phyloP scores from a whole-genome alignment of 768 basidiomycete species.

The Russula ochroleuca region DNA sequence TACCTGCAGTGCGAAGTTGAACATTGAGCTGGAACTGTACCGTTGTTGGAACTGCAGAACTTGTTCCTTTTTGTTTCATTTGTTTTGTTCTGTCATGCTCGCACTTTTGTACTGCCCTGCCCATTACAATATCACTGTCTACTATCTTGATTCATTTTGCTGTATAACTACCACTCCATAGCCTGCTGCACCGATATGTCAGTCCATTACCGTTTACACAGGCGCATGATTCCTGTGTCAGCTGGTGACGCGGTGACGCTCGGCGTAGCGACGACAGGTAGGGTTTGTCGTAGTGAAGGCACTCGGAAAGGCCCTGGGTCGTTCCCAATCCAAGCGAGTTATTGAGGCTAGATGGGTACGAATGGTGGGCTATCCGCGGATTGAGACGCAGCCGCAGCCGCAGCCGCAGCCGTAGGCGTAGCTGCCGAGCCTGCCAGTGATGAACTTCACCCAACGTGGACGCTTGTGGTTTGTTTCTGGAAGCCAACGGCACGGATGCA shows the following conservation, averaged over 20 bases:
- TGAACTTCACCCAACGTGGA: too few species aligned
- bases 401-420: not conserved
- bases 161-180: constrained; percentile 2
- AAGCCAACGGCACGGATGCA: too few species aligned
- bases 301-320: too few species aligned
- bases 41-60: not conserved
- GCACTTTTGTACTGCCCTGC: not conserved
- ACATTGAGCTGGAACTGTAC: not conserved
- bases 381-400: not conserved
- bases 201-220: constrained; percentile 3
- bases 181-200: not conserved
- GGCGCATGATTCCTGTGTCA: too few species aligned
- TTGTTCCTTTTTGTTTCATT: not conserved
- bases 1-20: constrained; percentile 35
- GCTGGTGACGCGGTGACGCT: too few species aligned
- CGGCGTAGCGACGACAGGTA: too few species aligned
- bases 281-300: too few species aligned
- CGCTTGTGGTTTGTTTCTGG: not conserved
- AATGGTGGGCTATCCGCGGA: too few species aligned
- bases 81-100: not conserved
- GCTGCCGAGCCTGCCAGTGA: not conserved
- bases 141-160: constrained; percentile 1
- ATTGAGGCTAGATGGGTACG: too few species aligned
- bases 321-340: too few species aligned
- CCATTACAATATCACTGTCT: constrained; percentile 15